Evolutionary conservation across 2,329 filamentous ascomycete species (phyloP), one percentile per base, ranked within the genome.

Genomic region (Fusarium concolor): DNA sequence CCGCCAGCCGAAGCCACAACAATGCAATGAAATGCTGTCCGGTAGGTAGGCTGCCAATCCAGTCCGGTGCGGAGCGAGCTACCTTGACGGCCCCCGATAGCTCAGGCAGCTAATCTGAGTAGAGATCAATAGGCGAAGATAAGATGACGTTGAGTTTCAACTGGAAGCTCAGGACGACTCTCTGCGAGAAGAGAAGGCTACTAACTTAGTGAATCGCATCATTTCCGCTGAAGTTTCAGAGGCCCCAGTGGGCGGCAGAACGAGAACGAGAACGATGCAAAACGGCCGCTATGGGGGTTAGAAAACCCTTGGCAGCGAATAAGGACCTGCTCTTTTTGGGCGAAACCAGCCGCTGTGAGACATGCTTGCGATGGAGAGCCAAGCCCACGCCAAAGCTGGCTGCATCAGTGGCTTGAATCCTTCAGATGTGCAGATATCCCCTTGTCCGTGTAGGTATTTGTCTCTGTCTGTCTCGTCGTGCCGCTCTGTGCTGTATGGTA

Each of bases 331-430:
- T 60, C 54, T 29, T 51, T 41, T 46, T n/a, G 37, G 56, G 62
- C 38, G 37, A 60, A 53, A 62, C 49, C 46, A 49, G 18, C 59
- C 61, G 61, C 61, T 47, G 52, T 20, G 37, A 39, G 24, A 41
- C 60, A 64, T 52, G 35, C 11, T 33, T 24, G 26, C n/a, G 15
- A 24, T 15, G 38, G 43, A 47, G 47, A 33, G 18, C 33, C 50
- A 57, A 51, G 56, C 54, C 28, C 26, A 44, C 12, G 37, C 31
- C 37, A 22, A 66, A 51, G 49, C 53, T 46, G 24, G 12, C 39
- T 33, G 35, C 65, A 65, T 68, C 56, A 62, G 65, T 43, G 51
- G 65, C 61, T 65, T 45, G 51, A 26, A 62, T 54, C 50, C 37
- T 47, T 37, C 39, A 55, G 37, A 24, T 8, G 11, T 50, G 33